Percentiles rank a stretch among this genome's conserved stretches.
These are phyloP conservation scores for Lentinula edodes DNA, from an alignment of 768 basidiomycete species.

Conservation along the genomic window DNA sequence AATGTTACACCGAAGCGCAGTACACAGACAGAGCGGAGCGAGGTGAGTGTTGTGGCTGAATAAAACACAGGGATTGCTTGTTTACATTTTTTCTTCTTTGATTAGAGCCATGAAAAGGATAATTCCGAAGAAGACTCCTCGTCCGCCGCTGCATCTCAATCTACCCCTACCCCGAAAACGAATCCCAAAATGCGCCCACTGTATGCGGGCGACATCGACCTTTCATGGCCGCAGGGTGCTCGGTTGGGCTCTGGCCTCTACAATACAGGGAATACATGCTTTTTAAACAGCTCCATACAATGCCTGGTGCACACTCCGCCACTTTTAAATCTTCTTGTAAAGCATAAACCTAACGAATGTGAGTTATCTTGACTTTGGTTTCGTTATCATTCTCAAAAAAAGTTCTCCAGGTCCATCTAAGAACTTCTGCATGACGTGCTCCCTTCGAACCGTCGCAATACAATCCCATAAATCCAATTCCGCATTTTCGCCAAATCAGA, in stretches of 20 bases:
- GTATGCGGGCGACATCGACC: conserved; percentile 50
- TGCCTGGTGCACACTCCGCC: conserved; percentile 92
- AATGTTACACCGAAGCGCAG: conserved; percentile 61
- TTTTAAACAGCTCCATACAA: conserved; percentile 91
- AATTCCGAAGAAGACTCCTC: conserved; percentile 10
- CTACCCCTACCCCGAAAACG: conserved; percentile 23
- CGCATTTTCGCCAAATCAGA: conserved; percentile 56
- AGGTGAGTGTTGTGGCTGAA: conserved; percentile 31
- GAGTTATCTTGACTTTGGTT: conserved; percentile 25
- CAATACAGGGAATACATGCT: conserved; percentile 94
- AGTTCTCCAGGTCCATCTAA: conserved; percentile 31
- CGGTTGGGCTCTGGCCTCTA: conserved; percentile 59
- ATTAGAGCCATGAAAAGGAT: conserved; percentile 12
- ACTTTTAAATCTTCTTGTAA: conserved; percentile 55
- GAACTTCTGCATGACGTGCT: conserved; percentile 77
- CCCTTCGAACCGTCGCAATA: conserved; percentile 49
- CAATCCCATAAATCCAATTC: conserved; percentile 43
- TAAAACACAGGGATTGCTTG: neutral
- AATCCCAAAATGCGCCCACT: conserved; percentile 34
- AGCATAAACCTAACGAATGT: conserved; percentile 58
- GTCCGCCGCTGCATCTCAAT: conserved; percentile 15
- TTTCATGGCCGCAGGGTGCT: conserved; percentile 51
- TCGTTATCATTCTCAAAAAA: conserved; percentile 7
- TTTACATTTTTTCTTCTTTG: neutral
- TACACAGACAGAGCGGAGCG: conserved; percentile 43